Evolutionary conservation across 2,329 filamentous ascomycete genomes (phyloP), one percentile per base, ranked within the genome.

Genomic region (Exophiala oligosperma): DNA sequence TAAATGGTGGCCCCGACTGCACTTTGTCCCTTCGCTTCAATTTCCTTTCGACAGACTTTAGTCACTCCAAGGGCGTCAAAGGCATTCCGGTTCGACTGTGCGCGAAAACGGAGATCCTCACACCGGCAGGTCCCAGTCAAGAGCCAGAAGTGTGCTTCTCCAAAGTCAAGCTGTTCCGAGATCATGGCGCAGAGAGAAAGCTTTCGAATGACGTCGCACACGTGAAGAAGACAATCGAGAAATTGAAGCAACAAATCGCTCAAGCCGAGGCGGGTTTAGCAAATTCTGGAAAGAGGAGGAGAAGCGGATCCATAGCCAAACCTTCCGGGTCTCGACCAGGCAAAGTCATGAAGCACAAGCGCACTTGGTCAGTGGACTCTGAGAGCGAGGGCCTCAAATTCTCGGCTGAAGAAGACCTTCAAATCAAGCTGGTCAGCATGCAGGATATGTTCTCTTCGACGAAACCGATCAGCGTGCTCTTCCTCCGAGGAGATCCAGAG

Each of bases 31-130:
- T 97, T 11, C 90, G 94, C 47, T 99, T 97, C 81, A 99, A 99
- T 76, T 99, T 99, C 71, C 80, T 99, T 0, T 99, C 94, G 0
- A 99, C 94, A 7, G 94, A 99, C 71, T 99, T 97, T 72, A 97
- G 93, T 73, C 94, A 97, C 71, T 97, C 94, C 8, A 99, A 99
- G 71, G 94, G 94, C 47, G 94, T 99, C 49, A 99, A 97, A 75
- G 94, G 94, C 37, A 97, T 97, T 64, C 93, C 94, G 0, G 92
- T 99, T 3, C 82, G 94, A 55, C 82, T 97, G 0, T 97, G 93
- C 73, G 87, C 92, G 12, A 97, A 97, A 75, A 97, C 94, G 0
- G 88, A 89, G 63, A 74, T 87, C 9, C 59, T 93, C 1, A 76
- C 81, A 0, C 75, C 79, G 26, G 75, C 80, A 4, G 37, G 48